These are phyloP conservation scores for Colletotrichum lupini DNA, from an alignment of 2,329 filamentous ascomycete genomes.

Conservation along the genomic window DNA sequence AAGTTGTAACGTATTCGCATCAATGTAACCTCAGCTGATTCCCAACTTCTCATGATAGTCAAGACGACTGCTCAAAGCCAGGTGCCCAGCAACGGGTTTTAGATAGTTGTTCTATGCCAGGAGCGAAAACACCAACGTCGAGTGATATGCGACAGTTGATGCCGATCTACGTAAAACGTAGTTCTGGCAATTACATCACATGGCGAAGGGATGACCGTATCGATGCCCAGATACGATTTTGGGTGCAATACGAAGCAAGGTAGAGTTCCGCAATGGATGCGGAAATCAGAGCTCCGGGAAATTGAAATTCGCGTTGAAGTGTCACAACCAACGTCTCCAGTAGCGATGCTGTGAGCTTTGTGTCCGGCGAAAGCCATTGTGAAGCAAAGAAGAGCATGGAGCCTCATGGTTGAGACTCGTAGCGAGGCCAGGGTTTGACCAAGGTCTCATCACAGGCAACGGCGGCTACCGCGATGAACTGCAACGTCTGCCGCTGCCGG, in stretches of 20 bases:
- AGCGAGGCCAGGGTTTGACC: not conserved
- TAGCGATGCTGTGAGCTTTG: no score
- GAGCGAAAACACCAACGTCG: slow-evolving; percentile 35
- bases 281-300: no score
- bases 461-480: not conserved
- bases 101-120: slow-evolving; percentile 34
- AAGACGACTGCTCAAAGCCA: slow-evolving; percentile 38
- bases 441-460: not conserved
- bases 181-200: slow-evolving; percentile 26
- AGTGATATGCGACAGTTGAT: slow-evolving; percentile 20
- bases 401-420: not conserved
- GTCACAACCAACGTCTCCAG: no score
- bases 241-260: no score
- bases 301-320: no score
- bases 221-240: not conserved
- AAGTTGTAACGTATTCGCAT: no score
- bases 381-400: not conserved
- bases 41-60: slow-evolving; percentile 38
- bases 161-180: slow-evolving; percentile 35
- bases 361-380: no score
- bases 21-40: slow-evolving; percentile 38
- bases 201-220: not conserved
- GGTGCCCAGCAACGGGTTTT: slow-evolving; percentile 38
- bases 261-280: no score
- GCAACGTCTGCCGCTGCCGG: not conserved